Base-by-base conservation (phyloP, 1,139 yeast genomes). In the Saccharomycopsis hybrid region DNA sequence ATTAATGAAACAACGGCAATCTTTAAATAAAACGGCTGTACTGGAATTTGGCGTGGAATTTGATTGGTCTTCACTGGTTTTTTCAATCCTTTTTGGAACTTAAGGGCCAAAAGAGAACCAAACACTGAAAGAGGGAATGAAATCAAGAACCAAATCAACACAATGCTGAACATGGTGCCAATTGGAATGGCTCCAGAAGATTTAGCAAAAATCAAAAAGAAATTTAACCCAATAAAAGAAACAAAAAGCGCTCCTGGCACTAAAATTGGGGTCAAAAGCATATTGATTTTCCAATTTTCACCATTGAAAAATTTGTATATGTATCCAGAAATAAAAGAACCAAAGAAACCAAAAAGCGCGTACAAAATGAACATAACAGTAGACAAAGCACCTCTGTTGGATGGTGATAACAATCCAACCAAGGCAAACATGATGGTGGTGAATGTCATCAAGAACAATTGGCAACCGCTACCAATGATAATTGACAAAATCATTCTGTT, bases 101-200 rank as follows among this genome's bases (percentile, higher is more conserved):
- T 88, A 59, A 83, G 75, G 1, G 95, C 94, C 50, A 85, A 63
- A 47, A 89, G 69, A 0, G 96, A 85, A 13, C 97, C 97, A 46
- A 78, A 71, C 8, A 84, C 74, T 1, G 97, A 82, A 52, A 90
- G 72, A 43, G 99, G 99, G 38, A 89, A 74, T 3, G 96, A 85
- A 51, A 92, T 73, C 31, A 82, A 66, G 60, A 88, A 85, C 98
- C 98, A 92, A 53, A 92, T 79, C 3, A 77, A 66, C 25, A 90
- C 74, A 45, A 92, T 78, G 4, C 92, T 95, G 49, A 84, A 61
- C 83, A 94, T 80, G 9, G 96, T 88, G 24, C 96, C 95, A 50
- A 85, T 67, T 44, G 99, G 98, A 53, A 92, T 88, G 1, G 97
- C 97, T 44, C 97, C 97, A 0, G 97, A 89, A 0, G 97, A 86